Base-by-base conservation (phyloP, 2,329 filamentous ascomycete genomes). In the Colletotrichum aenigma region DNA sequence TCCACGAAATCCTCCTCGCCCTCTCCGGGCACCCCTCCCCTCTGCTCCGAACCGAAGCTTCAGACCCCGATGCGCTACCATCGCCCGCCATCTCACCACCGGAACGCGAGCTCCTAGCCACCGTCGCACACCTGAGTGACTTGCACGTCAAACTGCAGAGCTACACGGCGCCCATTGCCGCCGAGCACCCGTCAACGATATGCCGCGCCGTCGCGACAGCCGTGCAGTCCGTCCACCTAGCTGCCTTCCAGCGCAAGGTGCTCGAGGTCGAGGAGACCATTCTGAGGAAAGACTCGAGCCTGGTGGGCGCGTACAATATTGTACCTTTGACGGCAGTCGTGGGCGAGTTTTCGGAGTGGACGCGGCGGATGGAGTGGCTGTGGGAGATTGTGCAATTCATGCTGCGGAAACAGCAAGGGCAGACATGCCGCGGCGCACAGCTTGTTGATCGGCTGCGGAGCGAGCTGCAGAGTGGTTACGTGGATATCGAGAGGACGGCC, bases 1-100 rank as follows among this genome's bases (percentile, higher is more conserved):
- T 99, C 85, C 97, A 98, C 91, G 97, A 99, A 89, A 95, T 99
- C 87, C 93, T 98, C 85, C 93, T 99, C 85, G 96, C 96, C 84
- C 93, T 98, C 85, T 97, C 96, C 81, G 96, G 97, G 79, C 95
- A 98, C 86, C 94, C 95, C 78, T 98, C 96, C 78, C 94, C 96
- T 79, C 91, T 98, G 82, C 94, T 98, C 87, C 90, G 91, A 83
- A 83, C 86, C 79, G 83, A 87, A 78, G 80, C 80, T 80, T 84
- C 88, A 80, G 87, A 86, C 78, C 83, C 86, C 81, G 85, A 86
- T 80, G 83, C 88, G 69, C 81, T 85, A 81, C 83, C 87, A 80
- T 48, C 66, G n/a, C n/a, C 64, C 66, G 83, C 89, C 82, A 84
- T 93, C 82, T 95, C 96, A 61, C 94, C 95, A 52, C 93, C 96